These are phyloP conservation scores for Mortierella sp. DNA, from an alignment of 371 early-diverging fungal genomes.

Conservation along the genomic window DNA sequence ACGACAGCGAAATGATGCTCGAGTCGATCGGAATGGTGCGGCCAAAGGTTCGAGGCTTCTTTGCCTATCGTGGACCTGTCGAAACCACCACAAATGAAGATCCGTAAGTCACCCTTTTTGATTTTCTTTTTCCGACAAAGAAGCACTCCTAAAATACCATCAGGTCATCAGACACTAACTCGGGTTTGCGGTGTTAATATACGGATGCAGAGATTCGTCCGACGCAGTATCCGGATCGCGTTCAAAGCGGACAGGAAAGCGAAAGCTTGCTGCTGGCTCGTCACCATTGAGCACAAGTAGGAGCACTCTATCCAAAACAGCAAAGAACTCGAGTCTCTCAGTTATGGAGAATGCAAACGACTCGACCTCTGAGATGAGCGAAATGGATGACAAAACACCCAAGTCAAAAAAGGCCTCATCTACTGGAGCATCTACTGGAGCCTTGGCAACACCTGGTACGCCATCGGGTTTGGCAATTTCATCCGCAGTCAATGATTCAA, in stretches of 20 bases:
- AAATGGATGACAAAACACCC: slow-evolving; percentile 38
- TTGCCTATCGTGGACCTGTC: slow-evolving; percentile 61
- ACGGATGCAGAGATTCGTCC: slow-evolving; percentile 33
- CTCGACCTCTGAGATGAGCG: slow-evolving; percentile 49
- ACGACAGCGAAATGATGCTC: slow-evolving; percentile 63
- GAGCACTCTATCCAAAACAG: slow-evolving; percentile 10
- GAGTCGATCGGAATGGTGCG: slow-evolving; percentile 54
- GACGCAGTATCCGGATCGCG: slow-evolving; percentile 28
- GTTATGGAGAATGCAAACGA: slow-evolving; percentile 48
- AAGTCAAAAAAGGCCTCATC: slow-evolving; percentile 12
- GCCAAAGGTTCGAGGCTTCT: slow-evolving; percentile 58
- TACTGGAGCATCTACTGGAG: too few relatives aligned
- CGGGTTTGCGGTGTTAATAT: neutral
- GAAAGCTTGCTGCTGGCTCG: slow-evolving; percentile 19
- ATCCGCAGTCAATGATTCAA: neutral
- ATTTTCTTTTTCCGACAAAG: neutral
- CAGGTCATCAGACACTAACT: neutral
- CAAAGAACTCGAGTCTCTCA: slow-evolving; percentile 32
- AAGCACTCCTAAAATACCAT: too few relatives aligned
- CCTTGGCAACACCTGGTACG: slow-evolving; percentile 10
- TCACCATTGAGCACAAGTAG: slow-evolving; percentile 27
- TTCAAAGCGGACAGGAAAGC: slow-evolving; percentile 16
- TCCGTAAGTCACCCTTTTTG: slow-evolving; percentile 46
- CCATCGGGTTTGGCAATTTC: slow-evolving; percentile 13
- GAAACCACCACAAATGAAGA: slow-evolving; percentile 54